phyloP scores from a whole-genome alignment of 2,329 filamentous ascomycete genomes.

The Parastagonospora nodorum region DNA sequence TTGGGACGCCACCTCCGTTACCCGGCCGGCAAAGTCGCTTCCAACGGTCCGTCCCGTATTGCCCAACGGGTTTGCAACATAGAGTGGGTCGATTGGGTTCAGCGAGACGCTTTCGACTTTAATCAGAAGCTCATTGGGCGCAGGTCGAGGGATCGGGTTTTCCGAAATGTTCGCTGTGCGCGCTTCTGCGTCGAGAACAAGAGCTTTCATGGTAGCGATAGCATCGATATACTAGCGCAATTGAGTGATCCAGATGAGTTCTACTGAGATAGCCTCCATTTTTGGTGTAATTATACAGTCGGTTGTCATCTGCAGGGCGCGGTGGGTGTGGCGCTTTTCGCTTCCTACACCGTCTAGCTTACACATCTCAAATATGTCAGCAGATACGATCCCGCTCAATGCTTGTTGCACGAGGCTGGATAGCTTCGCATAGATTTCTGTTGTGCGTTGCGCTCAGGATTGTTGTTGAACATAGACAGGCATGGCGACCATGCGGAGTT shows the following conservation, averaged over 20 bases:
- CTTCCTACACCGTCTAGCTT: no score
- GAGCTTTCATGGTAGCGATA: constrained; percentile 22
- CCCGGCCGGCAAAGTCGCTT: constrained; percentile 49
- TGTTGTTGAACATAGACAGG: no score
- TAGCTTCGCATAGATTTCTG: no score
- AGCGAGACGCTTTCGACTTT: constrained; percentile 32
- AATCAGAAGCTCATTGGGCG: constrained; percentile 27
- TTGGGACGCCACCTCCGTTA: constrained; percentile 18
- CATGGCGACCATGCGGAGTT: no score
- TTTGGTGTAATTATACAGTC: no score
- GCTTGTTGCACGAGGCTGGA: no score
- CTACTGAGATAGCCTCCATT: not conserved
- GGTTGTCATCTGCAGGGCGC: no score
- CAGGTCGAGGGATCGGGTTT: constrained; percentile 11
- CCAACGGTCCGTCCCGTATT: constrained; percentile 43
- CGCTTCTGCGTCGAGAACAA: constrained; percentile 22
- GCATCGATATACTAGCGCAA: not conserved
- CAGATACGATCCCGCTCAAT: no score
- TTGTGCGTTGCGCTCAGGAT: no score
- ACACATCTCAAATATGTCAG: no score
- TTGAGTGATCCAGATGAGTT: no score
- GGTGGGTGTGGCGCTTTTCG: no score
- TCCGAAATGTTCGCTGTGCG: constrained; percentile 14
- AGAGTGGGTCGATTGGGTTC: constrained; percentile 44
- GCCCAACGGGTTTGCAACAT: constrained; percentile 43